A percentile compares a stretch with the other conserved stretches of the same genome.
Conservation (phyloP, 768 basidiomycete genomes). For the Russula compacta region DNA sequence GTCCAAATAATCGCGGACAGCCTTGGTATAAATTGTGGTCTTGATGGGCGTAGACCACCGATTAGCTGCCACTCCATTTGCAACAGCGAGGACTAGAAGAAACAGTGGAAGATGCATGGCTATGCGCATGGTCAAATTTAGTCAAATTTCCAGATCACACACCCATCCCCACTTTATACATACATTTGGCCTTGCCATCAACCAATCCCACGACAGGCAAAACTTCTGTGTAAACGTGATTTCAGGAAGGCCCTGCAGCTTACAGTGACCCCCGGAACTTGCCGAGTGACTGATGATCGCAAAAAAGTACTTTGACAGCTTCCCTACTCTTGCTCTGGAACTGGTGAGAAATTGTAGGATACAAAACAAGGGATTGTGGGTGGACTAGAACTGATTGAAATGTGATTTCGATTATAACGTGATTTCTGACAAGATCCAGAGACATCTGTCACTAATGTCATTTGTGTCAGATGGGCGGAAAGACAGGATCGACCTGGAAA, state of each 20-base stretch:
- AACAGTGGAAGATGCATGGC: background rate
- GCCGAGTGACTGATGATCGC: too few relatives aligned
- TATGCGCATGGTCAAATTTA: background rate
- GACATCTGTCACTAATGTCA: too few relatives aligned
- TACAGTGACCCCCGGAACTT: too few relatives aligned
- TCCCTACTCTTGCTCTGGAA: too few relatives aligned
- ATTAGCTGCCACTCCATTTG: background rate
- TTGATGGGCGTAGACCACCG: background rate
- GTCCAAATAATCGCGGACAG: background rate
- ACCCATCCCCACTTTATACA: background rate
- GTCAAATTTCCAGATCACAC: background rate
- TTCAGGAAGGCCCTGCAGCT: too few relatives aligned
- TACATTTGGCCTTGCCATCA: too few relatives aligned
- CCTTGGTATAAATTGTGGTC: background rate
- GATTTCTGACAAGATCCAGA: background rate
- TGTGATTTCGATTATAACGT: background rate
- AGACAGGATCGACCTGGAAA: too few relatives aligned
- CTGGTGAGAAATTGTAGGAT: background rate
- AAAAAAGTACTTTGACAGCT: too few relatives aligned
- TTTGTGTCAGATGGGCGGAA: too few relatives aligned
- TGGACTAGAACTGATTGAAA: background rate
- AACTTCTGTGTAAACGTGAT: too few relatives aligned
- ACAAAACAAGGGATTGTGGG: background rate
- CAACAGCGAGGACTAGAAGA: background rate
- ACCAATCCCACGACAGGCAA: background rate